phyloP scores from a whole-genome alignment of 1,284 basidiomycete species.

The Melampsora medusae region DNA sequence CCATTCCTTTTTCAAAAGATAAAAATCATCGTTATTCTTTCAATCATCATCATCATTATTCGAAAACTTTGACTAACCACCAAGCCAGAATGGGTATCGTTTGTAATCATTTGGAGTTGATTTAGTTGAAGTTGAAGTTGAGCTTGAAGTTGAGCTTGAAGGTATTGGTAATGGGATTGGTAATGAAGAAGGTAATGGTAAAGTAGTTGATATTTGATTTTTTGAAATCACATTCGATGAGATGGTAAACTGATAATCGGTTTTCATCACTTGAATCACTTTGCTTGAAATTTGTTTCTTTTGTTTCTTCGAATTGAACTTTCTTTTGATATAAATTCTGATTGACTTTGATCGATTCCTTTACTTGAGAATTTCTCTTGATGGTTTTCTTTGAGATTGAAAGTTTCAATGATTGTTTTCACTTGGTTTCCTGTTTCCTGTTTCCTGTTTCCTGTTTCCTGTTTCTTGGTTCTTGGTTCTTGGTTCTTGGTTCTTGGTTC shows the following conservation, averaged over 20 bases:
- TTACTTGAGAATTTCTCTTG: no score
- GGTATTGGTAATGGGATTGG: no score
- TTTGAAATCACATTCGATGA: neutral
- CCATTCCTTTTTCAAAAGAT: conserved; percentile 13
- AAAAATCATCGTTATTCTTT: neutral
- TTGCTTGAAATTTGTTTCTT: no score
- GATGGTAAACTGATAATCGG: neutral
- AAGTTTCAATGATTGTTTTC: no score
- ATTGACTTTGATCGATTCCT: neutral
- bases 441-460: no score
- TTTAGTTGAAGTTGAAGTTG: neutral
- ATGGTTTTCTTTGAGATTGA: no score
- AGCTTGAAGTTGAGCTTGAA: neutral
- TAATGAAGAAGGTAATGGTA: no score
- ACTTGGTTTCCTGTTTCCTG: no score
- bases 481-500: no score
- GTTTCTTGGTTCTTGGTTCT: no score
- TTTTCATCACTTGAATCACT: neutral
- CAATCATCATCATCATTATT: neutral
- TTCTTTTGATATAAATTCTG: neutral
- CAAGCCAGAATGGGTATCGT: conserved; percentile 42
- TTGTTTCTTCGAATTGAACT: neutral
- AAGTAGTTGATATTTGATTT: neutral
- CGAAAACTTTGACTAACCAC: conserved; percentile 20
- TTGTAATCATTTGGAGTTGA: neutral